Conservation (phyloP, 345 rosid genomes). For the Arabidopsis suecica region DNA sequence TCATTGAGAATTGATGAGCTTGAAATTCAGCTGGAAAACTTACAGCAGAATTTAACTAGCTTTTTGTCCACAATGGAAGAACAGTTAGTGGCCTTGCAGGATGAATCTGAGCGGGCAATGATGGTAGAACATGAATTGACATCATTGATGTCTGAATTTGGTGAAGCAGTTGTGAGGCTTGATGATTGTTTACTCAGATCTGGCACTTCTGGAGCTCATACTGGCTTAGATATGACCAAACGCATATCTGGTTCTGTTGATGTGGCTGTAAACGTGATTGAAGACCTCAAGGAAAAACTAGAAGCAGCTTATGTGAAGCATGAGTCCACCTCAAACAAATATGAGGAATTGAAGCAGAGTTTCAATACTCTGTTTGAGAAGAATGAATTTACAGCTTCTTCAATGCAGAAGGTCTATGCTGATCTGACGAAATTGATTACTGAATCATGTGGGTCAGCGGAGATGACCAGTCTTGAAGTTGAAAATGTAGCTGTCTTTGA, state of each 20-base stretch:
- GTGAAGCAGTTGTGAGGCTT: conserved; percentile 67
- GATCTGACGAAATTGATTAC: conserved; percentile 56
- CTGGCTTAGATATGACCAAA: conserved; percentile 52
- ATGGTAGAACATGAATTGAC: conserved; percentile 62
- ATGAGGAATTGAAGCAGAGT: conserved; percentile 60
- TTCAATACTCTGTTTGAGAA: conserved; percentile 51
- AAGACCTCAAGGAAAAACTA: conserved; percentile 62
- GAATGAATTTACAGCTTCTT: conserved; percentile 50
- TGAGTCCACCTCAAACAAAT: conserved; percentile 52
- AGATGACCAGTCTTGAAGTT: conserved; percentile 35
- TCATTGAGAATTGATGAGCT: conserved; percentile 53
- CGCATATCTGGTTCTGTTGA: conserved; percentile 55
- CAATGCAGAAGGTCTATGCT: conserved; percentile 51
- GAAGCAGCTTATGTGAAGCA: conserved; percentile 53
- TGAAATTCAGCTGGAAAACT: conserved; percentile 63
- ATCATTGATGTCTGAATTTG: conserved; percentile 50
- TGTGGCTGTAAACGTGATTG: conserved; percentile 59
- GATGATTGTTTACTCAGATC: conserved; percentile 50
- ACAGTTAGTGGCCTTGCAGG: conserved; percentile 63
- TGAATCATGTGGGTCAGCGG: conserved; percentile 50
- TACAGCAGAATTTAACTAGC: conserved; percentile 56
- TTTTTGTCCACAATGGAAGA: conserved; percentile 48
- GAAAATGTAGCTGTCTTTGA: conserved; percentile 50
- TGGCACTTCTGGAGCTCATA: conserved; percentile 44
- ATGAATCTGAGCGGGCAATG: conserved; percentile 56